Base-by-base conservation (phyloP, 495 filamentous ascomycete species). In the Neurospora sublineolata region DNA sequence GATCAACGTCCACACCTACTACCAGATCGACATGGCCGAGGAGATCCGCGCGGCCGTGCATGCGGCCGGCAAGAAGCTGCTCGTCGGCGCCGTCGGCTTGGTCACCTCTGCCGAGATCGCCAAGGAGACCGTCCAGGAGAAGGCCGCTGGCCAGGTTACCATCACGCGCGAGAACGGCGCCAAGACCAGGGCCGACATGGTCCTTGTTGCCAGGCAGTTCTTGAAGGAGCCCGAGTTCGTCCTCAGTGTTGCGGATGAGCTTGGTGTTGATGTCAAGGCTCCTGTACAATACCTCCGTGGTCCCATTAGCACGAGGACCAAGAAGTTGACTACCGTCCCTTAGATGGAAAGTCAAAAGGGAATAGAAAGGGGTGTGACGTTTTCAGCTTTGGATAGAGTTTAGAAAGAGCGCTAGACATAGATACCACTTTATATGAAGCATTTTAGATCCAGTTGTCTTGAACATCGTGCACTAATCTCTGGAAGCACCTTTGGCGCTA, bases 1-100 rank as follows among this genome's bases (percentile, higher is more conserved):
- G 72, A 85, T 94, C 71, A 75, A 85, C 73, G 81, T 86, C 14
- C 80, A 84, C 72, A 78, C 79, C 7, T 81, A 84, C 68, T 92
- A 89, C 78, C 92, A 94, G 80, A 79, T 87, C 70, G 84, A 86
- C 44, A 82, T 93, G 40, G 91, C 91, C 1, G 86, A 80, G 1
- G 78, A 81, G 72, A 84, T 93, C 71, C 84, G 89, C 41, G 81
- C 84, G 38, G 86, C 83, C 33, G 81, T 93, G 70, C 82, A 82
- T 16, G 83, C 80, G 38, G 83, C 84, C 18, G 88, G 88, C 1
- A 82, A 87, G 71, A 77, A 83, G 16, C 77, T 93, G 71, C 71
- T 85, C 3, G 86, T 94, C 58, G 89, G 88, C n/a, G 88, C 89
- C n/a, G 91, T 94, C 2, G 92, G 92, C 3, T 78, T 89, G 71